These are phyloP conservation scores for Oryza longistaminata DNA, from an alignment of 176 grass and related monocot genomes.

Conservation along the genomic window DNA sequence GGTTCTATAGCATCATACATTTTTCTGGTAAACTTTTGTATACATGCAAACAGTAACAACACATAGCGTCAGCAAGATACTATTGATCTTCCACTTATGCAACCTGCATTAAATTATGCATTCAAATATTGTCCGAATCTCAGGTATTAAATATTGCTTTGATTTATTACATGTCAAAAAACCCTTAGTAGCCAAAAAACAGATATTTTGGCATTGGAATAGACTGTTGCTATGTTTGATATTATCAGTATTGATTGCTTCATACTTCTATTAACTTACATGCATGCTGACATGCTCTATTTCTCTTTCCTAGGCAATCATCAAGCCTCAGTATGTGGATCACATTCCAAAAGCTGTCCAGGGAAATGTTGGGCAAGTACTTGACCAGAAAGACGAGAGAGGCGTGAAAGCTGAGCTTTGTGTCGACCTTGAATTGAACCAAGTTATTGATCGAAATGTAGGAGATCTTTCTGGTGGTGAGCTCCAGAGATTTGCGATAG, in stretches of 20 bases:
- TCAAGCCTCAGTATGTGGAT: conserved; percentile 93
- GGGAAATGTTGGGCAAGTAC: conserved; percentile 77
- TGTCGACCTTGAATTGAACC: conserved; percentile 77
- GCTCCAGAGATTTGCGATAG: conserved; percentile 94
- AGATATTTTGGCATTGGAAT: neutral
- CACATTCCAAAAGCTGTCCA: conserved; percentile 92
- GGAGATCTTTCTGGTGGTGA: conserved; percentile 87
- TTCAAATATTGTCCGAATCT: neutral
- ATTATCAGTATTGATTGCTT: neutral
- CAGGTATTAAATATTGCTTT: neutral
- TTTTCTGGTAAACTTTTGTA: neutral
- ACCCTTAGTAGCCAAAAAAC: neutral
- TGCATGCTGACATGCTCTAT: neutral
- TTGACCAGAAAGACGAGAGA: conserved; percentile 79
- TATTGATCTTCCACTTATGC: neutral
- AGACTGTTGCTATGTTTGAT: neutral
- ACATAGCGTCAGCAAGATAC: neutral
- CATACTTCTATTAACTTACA: conserved; percentile 21
- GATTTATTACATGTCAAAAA: neutral
- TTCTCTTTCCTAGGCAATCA: conserved; percentile 62
- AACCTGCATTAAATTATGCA: neutral
- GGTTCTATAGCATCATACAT: neutral
- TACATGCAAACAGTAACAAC: conserved; percentile 3
- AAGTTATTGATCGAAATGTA: conserved; percentile 85
- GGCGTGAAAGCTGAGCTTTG: conserved; percentile 74